These are phyloP conservation scores for Oryza meridionalis DNA, from an alignment of 176 grass and related monocot species.

Conservation along the genomic window DNA sequence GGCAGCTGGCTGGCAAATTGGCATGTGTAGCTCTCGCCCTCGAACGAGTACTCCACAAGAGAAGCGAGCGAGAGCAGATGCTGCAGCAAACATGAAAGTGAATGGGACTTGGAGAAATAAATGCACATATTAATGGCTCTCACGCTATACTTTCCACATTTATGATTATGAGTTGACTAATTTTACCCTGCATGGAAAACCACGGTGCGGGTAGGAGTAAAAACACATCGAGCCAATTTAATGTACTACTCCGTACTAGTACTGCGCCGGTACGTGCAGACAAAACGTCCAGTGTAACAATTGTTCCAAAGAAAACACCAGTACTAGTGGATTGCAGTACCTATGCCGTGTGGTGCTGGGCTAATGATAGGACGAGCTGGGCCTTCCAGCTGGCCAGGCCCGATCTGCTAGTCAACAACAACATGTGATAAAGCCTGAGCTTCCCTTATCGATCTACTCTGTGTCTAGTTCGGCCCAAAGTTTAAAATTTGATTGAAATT, in stretches of 20 bases:
- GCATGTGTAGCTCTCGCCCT: constrained; percentile 6
- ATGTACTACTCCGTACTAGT: not conserved
- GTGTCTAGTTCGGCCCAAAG: too few relatives aligned
- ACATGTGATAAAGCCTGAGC: not conserved
- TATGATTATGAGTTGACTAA: not conserved
- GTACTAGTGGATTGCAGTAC: not conserved
- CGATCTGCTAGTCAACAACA: not conserved
- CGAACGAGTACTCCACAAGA: not conserved
- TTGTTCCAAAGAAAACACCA: not conserved
- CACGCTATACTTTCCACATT: not conserved
- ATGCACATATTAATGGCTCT: not conserved
- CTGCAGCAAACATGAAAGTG: not conserved
- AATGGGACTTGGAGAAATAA: constrained; percentile 21
- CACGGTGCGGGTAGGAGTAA: not conserved
- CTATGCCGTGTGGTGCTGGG: not conserved
- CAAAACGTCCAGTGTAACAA: not conserved
- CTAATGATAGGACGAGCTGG: not conserved
- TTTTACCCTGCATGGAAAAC: not conserved
- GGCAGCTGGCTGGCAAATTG: not conserved
- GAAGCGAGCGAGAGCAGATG: not conserved
- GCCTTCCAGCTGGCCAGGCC: not conserved
- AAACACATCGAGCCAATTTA: not conserved
- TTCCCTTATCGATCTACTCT: too few relatives aligned
- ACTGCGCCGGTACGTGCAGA: not conserved
- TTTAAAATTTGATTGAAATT: too few relatives aligned